These are phyloP conservation scores for Penicillium roqueforti DNA, from an alignment of 495 filamentous ascomycete species.

Conservation along the genomic window DNA sequence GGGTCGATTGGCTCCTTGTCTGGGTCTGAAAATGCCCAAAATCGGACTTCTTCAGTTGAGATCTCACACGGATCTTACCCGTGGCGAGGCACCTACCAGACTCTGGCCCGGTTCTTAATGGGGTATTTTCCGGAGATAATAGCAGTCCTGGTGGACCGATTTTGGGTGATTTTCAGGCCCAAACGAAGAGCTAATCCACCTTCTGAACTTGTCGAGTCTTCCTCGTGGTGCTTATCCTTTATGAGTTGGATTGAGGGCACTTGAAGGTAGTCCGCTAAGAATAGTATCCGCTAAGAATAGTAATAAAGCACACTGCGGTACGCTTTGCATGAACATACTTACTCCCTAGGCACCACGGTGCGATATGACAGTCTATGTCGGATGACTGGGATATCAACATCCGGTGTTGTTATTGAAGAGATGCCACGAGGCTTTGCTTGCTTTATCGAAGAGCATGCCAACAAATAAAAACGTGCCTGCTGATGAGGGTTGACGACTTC, in stretches of 20 bases:
- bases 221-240: background rate
- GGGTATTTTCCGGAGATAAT: background rate
- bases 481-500: too few relatives aligned
- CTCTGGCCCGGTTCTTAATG: background rate
- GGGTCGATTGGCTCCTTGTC: slow-evolving; percentile 3
- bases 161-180: slow-evolving; percentile 14
- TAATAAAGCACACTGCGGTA: background rate
- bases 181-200: slow-evolving; percentile 2
- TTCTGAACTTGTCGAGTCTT: background rate
- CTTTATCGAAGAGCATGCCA: too few relatives aligned
- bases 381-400: background rate
- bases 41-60: background rate
- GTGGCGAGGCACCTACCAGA: background rate
- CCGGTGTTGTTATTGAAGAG: background rate
- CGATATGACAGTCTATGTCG: background rate
- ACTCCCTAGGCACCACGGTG: background rate
- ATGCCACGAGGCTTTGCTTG: background rate
- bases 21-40: slow-evolving; percentile 8
- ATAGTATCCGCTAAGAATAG: background rate
- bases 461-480: too few relatives aligned
- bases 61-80: background rate
- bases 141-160: background rate
- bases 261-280: background rate
- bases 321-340: too few relatives aligned
- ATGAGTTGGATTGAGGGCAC: background rate